A percentile compares a stretch with the other conserved stretches of the same genome.
phyloP scores from a whole-genome alignment of 305 asterid genomes.

The Petunia hybrid region DNA sequence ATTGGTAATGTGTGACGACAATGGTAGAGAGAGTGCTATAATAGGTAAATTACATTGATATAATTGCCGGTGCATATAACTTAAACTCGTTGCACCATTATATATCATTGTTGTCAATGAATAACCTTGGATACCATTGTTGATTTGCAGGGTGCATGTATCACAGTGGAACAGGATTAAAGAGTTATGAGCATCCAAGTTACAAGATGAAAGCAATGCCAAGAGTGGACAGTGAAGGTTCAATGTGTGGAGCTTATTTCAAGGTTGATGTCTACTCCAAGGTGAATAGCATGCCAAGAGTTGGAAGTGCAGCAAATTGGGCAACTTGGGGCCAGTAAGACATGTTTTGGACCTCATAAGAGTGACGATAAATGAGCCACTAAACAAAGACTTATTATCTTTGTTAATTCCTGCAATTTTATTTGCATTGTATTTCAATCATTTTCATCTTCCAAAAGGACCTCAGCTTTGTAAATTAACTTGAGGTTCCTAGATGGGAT shows the following conservation, averaged over 20 bases:
- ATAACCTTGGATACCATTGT: background rate
- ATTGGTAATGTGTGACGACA: too few relatives aligned
- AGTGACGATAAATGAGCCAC: background rate
- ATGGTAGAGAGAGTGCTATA: too few relatives aligned
- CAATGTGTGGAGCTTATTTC: slow-evolving; percentile 78
- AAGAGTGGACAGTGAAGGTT: slow-evolving; percentile 87
- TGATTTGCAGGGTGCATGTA: slow-evolving; percentile 72
- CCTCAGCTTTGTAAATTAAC: slow-evolving; percentile 1
- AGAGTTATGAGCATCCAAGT: slow-evolving; percentile 84
- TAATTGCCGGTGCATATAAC: too few relatives aligned
- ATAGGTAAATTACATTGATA: too few relatives aligned
- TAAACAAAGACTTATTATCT: background rate
- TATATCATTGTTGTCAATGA: background rate
- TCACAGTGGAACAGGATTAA: slow-evolving; percentile 70
- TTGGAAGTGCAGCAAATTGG: slow-evolving; percentile 91
- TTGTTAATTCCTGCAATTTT: background rate
- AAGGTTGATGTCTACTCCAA: slow-evolving; percentile 71
- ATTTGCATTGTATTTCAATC: background rate
- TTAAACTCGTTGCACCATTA: too few relatives aligned
- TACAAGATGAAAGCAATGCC: slow-evolving; percentile 91
- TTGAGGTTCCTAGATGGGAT: slow-evolving; percentile 1
- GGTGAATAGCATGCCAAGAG: slow-evolving; percentile 72
- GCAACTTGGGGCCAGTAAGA: slow-evolving; percentile 39
- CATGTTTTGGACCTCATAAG: background rate
- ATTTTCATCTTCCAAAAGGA: background rate